Evolutionary conservation across 768 basidiomycete species (phyloP).

Genomic region (Serendipita indica): DNA sequence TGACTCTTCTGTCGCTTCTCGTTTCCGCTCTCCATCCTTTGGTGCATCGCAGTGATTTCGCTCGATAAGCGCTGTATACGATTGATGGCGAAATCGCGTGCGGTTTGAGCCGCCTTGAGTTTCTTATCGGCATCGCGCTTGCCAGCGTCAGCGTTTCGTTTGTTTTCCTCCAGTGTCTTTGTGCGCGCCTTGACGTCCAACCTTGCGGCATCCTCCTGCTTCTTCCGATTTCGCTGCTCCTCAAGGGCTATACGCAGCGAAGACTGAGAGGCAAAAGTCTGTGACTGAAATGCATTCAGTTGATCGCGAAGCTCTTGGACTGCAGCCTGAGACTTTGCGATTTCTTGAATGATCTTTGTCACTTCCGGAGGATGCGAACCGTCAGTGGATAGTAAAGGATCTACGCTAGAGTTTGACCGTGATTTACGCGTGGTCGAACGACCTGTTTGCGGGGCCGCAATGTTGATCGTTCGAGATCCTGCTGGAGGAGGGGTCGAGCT

Average conservation of each 20-base stretch:
- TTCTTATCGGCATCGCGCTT: conserved; percentile 83
- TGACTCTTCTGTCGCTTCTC: conserved; percentile 27
- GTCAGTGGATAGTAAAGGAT: background rate
- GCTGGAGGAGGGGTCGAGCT: background rate
- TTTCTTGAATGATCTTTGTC: conserved; percentile 61
- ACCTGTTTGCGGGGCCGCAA: background rate
- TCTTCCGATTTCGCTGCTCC: conserved; percentile 54
- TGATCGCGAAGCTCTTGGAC: conserved; percentile 58
- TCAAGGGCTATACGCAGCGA: conserved; percentile 62
- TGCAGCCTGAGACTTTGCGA: conserved; percentile 43
- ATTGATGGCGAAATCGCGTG: conserved; percentile 46
- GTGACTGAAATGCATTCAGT: conserved; percentile 42
- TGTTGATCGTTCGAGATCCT: background rate
- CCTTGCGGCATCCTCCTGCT: conserved; percentile 66
- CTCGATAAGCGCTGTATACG: conserved; percentile 44
- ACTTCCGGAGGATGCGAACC: conserved; percentile 43
- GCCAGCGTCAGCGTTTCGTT: conserved; percentile 62
- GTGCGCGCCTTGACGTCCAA: conserved; percentile 69
- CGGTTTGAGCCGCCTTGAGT: conserved; percentile 49
- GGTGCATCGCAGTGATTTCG: conserved; percentile 42
- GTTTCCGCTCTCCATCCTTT: conserved; percentile 41
- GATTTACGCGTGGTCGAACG: background rate
- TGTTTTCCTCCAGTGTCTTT: conserved; percentile 74
- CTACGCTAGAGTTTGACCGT: background rate
- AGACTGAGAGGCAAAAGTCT: conserved; percentile 43